A percentile compares a stretch with the other conserved stretches of the same genome.
Conservation (phyloP, 768 basidiomycete genomes). For the Chalciporus piperatus region DNA sequence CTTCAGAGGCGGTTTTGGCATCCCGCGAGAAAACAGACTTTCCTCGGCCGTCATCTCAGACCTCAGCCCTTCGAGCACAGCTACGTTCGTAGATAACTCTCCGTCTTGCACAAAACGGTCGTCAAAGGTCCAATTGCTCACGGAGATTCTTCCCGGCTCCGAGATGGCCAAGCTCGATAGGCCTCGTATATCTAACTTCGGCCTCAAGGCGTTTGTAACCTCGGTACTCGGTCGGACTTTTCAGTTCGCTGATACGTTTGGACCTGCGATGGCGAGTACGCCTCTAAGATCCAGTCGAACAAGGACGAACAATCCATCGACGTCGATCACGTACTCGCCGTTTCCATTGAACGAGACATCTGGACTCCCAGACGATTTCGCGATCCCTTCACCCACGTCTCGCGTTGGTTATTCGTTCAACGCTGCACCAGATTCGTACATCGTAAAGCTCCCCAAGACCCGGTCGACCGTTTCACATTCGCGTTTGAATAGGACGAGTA, state of each 20-base stretch:
- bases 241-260: slow-evolving; percentile 3
- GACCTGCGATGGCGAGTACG: slow-evolving; percentile 18
- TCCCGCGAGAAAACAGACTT: slow-evolving; percentile 3
- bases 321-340: neutral
- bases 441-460: slow-evolving; percentile 17
- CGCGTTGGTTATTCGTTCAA: slow-evolving; percentile 4
- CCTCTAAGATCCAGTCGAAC: slow-evolving; percentile 5
- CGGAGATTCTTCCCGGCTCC: neutral
- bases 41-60: neutral
- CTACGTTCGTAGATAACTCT: slow-evolving; percentile 24
- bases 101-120: slow-evolving; percentile 13
- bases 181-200: neutral
- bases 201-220: neutral
- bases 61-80: slow-evolving; percentile 16
- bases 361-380: neutral
- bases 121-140: slow-evolving; percentile 3
- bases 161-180: neutral
- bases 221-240: neutral
- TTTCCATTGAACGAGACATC: neutral
- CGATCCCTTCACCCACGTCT: slow-evolving; percentile 5
- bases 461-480: neutral
- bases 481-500: neutral
- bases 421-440: slow-evolving; percentile 1
- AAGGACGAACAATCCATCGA: neutral
- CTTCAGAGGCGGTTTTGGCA: neutral